Percentiles rank a stretch among this genome's conserved stretches.
Conservation (phyloP, 352 stramenopile genomes). For the Phytophthora sp. region DNA sequence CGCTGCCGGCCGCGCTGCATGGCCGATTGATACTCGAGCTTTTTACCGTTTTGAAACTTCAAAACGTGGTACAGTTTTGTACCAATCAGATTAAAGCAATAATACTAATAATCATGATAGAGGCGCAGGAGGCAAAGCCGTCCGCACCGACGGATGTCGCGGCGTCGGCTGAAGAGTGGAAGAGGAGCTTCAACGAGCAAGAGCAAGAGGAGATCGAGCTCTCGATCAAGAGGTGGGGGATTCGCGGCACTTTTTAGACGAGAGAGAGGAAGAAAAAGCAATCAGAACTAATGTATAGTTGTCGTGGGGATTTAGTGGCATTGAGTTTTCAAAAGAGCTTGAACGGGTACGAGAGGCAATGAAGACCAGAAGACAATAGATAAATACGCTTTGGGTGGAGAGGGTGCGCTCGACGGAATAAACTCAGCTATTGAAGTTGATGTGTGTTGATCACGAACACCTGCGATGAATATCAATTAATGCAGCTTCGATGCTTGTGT, state of each 20-base stretch:
- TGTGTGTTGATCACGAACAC: neutral
- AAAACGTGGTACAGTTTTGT: constrained; percentile 22
- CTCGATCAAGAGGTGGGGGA: constrained; percentile 32
- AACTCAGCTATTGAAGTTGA: neutral
- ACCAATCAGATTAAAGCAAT: constrained; percentile 1
- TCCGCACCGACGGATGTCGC: neutral
- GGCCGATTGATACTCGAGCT: neutral
- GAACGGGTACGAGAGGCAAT: constrained; percentile 28
- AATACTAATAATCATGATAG: constrained; percentile 16
- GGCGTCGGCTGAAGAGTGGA: constrained; percentile 10
- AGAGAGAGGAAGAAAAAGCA: neutral
- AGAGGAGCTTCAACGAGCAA: constrained; percentile 24
- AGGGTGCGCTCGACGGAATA: neutral
- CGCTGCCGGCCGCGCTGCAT: constrained; percentile 33
- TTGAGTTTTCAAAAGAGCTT: constrained; percentile 33
- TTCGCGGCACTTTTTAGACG: neutral
- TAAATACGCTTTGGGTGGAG: neutral
- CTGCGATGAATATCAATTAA: constrained; percentile 10
- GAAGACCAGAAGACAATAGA: constrained; percentile 22
- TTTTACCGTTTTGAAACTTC: constrained; percentile 28
- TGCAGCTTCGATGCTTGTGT: constrained; percentile 1
- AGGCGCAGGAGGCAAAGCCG: constrained; percentile 19
- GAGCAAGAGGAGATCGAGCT: constrained; percentile 28
- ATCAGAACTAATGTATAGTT: neutral
- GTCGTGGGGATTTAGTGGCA: constrained; percentile 18